phyloP scores from a whole-genome alignment of 371 early-diverging fungal species.

The Nosema granulosis region DNA sequence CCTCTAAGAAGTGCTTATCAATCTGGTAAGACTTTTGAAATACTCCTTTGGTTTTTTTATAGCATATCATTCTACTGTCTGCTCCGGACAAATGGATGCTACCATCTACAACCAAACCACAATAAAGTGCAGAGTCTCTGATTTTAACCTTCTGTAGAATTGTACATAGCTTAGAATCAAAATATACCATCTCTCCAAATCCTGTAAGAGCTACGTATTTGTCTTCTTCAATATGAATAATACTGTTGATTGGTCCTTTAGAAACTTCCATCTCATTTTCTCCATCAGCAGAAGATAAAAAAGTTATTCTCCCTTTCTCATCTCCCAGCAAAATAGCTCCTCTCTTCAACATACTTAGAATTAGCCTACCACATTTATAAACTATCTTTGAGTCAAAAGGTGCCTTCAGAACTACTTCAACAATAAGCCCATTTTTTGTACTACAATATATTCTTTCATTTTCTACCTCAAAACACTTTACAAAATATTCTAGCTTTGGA shows the following conservation, averaged over 20 bases:
- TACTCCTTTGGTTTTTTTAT: constrained; percentile 12
- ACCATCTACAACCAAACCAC: constrained; percentile 16
- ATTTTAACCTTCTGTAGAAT: constrained; percentile 31
- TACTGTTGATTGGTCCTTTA: constrained; percentile 8
- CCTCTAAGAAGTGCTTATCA: constrained; percentile 43
- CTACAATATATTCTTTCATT: not conserved
- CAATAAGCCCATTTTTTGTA: constrained; percentile 1
- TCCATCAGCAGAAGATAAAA: not conserved
- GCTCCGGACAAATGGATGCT: constrained; percentile 41
- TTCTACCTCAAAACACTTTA: not conserved
- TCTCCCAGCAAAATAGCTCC: constrained; percentile 26
- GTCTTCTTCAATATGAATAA: constrained; percentile 23
- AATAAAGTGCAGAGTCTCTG: constrained; percentile 31
- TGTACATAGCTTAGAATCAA: constrained; percentile 10
- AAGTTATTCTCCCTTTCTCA: constrained; percentile 10
- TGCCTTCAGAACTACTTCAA: not conserved
- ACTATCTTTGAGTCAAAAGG: not conserved
- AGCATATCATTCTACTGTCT: constrained; percentile 43
- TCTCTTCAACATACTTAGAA: not conserved
- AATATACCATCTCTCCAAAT: constrained; percentile 18
- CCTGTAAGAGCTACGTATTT: constrained; percentile 19
- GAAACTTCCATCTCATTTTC: constrained; percentile 28
- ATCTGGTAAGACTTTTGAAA: constrained; percentile 39
- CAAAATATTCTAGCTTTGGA: not conserved
- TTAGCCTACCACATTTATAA: not conserved